Evolutionary conservation across 208 protist species (phyloP).

Genomic region (Polymyxa betae): DNA sequence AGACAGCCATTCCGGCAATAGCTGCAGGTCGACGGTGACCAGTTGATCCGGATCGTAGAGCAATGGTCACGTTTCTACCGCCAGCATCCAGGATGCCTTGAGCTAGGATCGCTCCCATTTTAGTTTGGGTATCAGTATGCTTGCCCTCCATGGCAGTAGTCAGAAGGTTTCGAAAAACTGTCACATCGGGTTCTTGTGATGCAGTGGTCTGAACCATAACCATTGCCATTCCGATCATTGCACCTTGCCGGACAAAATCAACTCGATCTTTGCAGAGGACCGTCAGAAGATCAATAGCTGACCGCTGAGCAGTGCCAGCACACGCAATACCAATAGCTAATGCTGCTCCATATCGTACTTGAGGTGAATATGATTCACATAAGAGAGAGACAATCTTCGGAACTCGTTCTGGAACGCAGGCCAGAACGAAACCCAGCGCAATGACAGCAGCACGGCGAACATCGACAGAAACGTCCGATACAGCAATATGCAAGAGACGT

Average conservation of each 20-base stretch:
- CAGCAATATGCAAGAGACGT: conserved; percentile 92
- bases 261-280: conserved; percentile 48
- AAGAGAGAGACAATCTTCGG: conserved; percentile 80
- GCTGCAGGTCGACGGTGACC: conserved; percentile 90
- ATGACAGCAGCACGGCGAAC: conserved; percentile 96
- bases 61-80: conserved; percentile 92
- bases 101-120: conserved; percentile 95
- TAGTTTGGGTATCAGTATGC: conserved; percentile 90
- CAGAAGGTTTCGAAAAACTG: not conserved
- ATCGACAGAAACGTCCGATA: conserved; percentile 95
- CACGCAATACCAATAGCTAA: conserved; percentile 95
- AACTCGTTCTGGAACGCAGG: conserved; percentile 85
- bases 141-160: conserved; percentile 77
- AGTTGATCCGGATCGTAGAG: conserved; percentile 76
- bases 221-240: conserved; percentile 34
- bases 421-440: conserved; percentile 96
- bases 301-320: conserved; percentile 83
- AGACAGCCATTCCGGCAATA: conserved; percentile 95
- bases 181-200: not conserved
- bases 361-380: conserved; percentile 95
- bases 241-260: conserved; percentile 45
- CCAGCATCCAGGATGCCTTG: conserved; percentile 95
- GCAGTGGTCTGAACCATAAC: not conserved
- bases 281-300: conserved; percentile 3
- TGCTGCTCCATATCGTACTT: conserved; percentile 94